A percentile compares a stretch with the other conserved stretches of the same genome.
phyloP scores from a whole-genome alignment of 805 yeast genomes.

The Clavispora fructus region DNA sequence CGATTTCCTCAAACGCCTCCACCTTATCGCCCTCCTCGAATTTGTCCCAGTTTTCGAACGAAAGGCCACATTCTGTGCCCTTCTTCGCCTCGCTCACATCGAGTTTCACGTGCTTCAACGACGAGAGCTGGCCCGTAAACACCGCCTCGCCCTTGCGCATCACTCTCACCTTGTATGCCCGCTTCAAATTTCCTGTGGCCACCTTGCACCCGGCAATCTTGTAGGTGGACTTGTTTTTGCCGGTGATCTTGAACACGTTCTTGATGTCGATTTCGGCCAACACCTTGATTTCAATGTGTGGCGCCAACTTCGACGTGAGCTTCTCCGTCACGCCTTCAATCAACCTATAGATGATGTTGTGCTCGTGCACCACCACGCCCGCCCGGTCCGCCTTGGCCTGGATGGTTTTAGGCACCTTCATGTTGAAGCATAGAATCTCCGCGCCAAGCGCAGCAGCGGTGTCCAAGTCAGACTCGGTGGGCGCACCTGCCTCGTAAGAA shows the following conservation, averaged over 20 bases:
- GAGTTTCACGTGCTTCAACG: slow-evolving; percentile 77
- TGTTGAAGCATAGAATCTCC: slow-evolving; percentile 71
- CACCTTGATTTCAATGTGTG: slow-evolving; percentile 61
- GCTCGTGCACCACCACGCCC: slow-evolving; percentile 55
- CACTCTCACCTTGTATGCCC: slow-evolving; percentile 55
- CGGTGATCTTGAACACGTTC: slow-evolving; percentile 65
- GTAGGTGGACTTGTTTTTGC: slow-evolving; percentile 46
- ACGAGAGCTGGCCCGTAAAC: slow-evolving; percentile 56
- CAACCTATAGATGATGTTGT: slow-evolving; percentile 80
- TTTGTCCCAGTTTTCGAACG: slow-evolving; percentile 61
- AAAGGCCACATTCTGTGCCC: slow-evolving; percentile 87
- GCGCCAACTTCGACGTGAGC: slow-evolving; percentile 55
- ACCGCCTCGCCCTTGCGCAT: slow-evolving; percentile 45
- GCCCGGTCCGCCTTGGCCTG: slow-evolving; percentile 50
- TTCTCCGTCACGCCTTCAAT: slow-evolving; percentile 75
- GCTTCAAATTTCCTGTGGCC: slow-evolving; percentile 57
- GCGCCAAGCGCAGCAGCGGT: slow-evolving; percentile 48
- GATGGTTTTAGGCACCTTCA: slow-evolving; percentile 61
- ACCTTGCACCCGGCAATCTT: slow-evolving; percentile 89
- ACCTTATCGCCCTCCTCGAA: slow-evolving; percentile 73
- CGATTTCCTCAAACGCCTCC: slow-evolving; percentile 64
- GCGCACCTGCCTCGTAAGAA: slow-evolving; percentile 72
- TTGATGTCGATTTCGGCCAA: slow-evolving; percentile 64
- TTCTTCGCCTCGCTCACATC: slow-evolving; percentile 72
- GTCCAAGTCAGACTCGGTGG: slow-evolving; percentile 44